Evolutionary conservation across 345 rosid species (phyloP), one percentile per base, ranked within the genome.

Genomic region (Draba incana): DNA sequence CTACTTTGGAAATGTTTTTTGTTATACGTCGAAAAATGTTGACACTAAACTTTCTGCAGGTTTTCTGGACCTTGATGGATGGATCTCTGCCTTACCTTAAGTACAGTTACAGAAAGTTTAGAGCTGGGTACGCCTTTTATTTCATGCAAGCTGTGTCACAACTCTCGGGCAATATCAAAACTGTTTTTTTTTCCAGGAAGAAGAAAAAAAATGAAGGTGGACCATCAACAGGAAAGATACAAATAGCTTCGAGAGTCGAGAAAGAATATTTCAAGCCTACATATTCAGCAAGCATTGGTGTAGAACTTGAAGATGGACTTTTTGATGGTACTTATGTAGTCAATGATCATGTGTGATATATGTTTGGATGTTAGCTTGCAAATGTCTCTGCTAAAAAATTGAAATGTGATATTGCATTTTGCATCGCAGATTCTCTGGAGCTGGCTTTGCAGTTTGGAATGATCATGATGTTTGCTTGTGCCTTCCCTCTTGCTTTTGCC

Each of bases 391-490:
- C 62, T 62, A 44, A 43, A 62, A 43, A 43, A 1, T 7, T 35
- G 56, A 44, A 24, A 54, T 54, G 35, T 51, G 66, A 50, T 59
- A 14, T 33, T 46, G 23, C 23, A 6, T 23, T 49, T 65, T 42
- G 53, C 56, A 38, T 27, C 81, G 83, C 82, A 88, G 97, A 92
- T 77, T 86, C 79, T 57, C 87, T 93, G 63, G 94, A 83, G 88
- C 73, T 93, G 65, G 84, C 91, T 25, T 82, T 93, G 78, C 97
- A 93, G 72, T 90, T 93, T 57, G 98, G 98, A 77, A 90, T 85
- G 97, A 83, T 90, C 78, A 88, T 90, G 98, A 93, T 93, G 98
- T 90, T 90, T 69, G 98, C 98, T 61, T 88, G 98, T 67, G 98
- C 97, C 49, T 90, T 85, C 65, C 97, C 98, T 68, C 88, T 86